Conservation (phyloP, 345 rosid genomes). For the Acer saccharum region DNA sequence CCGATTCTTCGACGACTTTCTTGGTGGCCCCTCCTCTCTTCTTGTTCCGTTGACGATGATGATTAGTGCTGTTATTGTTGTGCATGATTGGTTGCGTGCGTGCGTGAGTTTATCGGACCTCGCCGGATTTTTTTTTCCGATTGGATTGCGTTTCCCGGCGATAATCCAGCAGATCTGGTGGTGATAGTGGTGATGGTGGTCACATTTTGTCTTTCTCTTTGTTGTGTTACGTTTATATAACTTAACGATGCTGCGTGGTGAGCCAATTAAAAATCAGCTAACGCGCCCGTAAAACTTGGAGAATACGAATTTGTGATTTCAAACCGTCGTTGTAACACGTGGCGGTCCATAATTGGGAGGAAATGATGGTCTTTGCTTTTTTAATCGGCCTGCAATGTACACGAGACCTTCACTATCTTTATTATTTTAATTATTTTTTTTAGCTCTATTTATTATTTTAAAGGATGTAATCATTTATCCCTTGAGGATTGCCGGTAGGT, state of each 20-base stretch:
- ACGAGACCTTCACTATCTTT: background rate
- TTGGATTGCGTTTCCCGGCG: conserved; percentile 12
- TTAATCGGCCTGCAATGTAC: background rate
- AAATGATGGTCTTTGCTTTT: background rate
- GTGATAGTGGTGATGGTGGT: background rate
- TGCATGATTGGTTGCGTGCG: background rate
- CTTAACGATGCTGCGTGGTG: background rate
- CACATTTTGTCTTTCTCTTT: background rate
- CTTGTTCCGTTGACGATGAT: conserved; percentile 2
- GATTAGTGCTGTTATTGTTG: background rate
- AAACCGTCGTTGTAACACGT: background rate
- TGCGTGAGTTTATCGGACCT: background rate
- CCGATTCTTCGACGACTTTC: conserved; percentile 1
- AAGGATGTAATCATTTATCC: too few species aligned
- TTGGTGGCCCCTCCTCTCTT: background rate
- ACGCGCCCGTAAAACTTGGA: background rate
- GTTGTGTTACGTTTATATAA: background rate
- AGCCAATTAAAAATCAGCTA: background rate
- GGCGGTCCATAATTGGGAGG: background rate
- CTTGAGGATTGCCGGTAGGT: too few species aligned
- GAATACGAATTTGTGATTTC: background rate
- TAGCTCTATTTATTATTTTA: too few species aligned
- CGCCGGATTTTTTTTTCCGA: conserved; percentile 1
- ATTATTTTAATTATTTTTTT: background rate
- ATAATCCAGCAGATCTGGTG: background rate